A percentile compares a stretch with the other conserved stretches of the same genome.
These are phyloP conservation scores for Tylopilus vinaceipallidus DNA, from an alignment of 768 basidiomycete species.

Conservation along the genomic window DNA sequence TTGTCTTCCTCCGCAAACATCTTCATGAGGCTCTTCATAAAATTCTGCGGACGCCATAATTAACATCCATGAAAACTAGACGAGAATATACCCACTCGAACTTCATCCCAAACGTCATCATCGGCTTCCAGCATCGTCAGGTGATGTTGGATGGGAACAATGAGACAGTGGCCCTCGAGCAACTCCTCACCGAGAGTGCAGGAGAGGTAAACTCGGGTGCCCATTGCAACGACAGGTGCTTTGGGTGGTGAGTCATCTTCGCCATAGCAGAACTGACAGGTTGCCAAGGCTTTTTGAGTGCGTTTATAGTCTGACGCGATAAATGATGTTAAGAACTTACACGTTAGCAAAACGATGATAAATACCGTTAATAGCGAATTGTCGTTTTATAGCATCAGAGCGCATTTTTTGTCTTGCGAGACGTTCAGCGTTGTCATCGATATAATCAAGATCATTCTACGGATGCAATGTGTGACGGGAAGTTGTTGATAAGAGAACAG, in stretches of 20 bases:
- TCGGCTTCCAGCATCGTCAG: conserved; percentile 89
- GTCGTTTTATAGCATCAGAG: conserved; percentile 92
- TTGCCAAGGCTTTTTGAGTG: conserved; percentile 86
- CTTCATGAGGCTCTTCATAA: conserved; percentile 91
- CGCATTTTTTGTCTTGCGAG: conserved; percentile 94
- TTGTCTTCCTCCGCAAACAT: conserved; percentile 94
- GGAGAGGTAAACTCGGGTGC: conserved; percentile 86
- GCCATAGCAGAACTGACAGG: conserved; percentile 87
- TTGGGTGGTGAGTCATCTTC: conserved; percentile 90
- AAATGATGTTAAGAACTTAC: background rate
- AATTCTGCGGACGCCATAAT: conserved; percentile 43
- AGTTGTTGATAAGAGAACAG: background rate
- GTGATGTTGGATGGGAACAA: conserved; percentile 95
- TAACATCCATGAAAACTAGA: background rate
- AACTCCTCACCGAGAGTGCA: conserved; percentile 87
- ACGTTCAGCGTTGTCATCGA: conserved; percentile 95
- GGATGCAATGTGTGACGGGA: background rate
- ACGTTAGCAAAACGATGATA: background rate
- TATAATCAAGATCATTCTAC: conserved; percentile 87
- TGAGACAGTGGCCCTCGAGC: conserved; percentile 89
- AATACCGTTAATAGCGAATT: conserved; percentile 92
- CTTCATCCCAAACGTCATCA: conserved; percentile 98
- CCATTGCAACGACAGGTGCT: conserved; percentile 87
- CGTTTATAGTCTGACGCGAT: conserved; percentile 76
- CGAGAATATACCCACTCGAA: conserved; percentile 55